Percentiles rank a stretch among this genome's conserved stretches.
Evolutionary conservation across 208 protist genomes (phyloP).

Genomic region (Leishmania gerbilli): DNA sequence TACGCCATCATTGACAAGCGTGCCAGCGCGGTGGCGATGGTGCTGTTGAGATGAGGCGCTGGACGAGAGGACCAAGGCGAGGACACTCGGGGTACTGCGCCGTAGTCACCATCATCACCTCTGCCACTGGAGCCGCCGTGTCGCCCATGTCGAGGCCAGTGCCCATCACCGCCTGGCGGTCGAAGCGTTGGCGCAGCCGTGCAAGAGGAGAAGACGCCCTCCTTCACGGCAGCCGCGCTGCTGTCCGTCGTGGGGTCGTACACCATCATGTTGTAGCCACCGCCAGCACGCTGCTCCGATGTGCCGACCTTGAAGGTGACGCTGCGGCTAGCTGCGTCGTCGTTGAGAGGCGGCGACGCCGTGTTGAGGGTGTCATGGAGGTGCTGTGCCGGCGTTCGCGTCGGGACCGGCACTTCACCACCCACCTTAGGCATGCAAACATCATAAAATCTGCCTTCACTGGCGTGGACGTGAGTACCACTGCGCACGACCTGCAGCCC

Average conservation of each 20-base stretch:
- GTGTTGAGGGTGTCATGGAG: neutral
- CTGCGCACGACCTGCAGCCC: neutral
- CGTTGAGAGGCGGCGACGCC: neutral
- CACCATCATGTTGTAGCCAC: neutral
- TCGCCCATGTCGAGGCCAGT: neutral
- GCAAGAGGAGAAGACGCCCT: neutral
- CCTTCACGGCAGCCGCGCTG: neutral
- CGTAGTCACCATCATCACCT: neutral
- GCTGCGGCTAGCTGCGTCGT: neutral
- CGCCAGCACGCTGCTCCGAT: neutral
- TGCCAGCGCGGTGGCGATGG: slow-evolving; percentile 23
- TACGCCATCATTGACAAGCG: slow-evolving; percentile 16
- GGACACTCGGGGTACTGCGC: no score
- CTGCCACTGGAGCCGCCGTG: neutral
- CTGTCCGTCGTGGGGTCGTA: neutral
- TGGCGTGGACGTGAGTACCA: neutral
- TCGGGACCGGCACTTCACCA: neutral
- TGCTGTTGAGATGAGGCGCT: slow-evolving; percentile 14
- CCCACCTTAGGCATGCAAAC: neutral
- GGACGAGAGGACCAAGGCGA: neutral
- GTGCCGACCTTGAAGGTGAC: neutral
- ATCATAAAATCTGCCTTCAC: neutral
- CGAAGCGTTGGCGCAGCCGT: neutral
- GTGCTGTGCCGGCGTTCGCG: neutral
- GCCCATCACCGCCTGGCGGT: neutral